These are phyloP conservation scores for Colletotrichum somersetense DNA, from an alignment of 2,329 filamentous ascomycete genomes.

Conservation along the genomic window DNA sequence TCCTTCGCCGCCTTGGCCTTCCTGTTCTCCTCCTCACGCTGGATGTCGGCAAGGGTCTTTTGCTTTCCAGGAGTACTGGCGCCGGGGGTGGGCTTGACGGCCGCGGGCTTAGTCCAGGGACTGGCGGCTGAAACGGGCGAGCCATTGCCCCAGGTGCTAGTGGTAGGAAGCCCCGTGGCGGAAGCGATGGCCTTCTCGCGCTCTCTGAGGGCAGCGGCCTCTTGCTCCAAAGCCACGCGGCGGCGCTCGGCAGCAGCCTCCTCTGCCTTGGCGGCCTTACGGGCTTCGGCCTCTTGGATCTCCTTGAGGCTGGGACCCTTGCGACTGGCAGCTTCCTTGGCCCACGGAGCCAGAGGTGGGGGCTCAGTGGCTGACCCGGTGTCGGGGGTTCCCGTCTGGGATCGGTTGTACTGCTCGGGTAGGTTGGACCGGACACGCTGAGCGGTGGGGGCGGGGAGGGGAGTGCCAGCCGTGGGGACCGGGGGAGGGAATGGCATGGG, in stretches of 20 bases:
- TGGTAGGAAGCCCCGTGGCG: conserved; percentile 84
- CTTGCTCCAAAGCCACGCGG: conserved; percentile 83
- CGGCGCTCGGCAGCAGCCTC: conserved; percentile 83
- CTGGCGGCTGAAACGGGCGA: conserved; percentile 75
- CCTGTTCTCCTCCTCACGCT: conserved; percentile 92
- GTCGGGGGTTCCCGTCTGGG: conserved; percentile 83
- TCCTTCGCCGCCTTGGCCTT: conserved; percentile 81
- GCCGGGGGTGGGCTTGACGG: conserved; percentile 55
- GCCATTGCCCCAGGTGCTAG: conserved; percentile 88
- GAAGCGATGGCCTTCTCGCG: conserved; percentile 70
- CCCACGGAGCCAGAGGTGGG: conserved; percentile 92
- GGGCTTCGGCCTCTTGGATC: conserved; percentile 95
- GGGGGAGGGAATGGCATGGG: conserved; percentile 82
- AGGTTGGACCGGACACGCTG: conserved; percentile 87
- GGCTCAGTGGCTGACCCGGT: conserved; percentile 59
- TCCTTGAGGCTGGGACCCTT: conserved; percentile 95
- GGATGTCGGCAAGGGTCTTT: conserved; percentile 95
- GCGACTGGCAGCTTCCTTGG: conserved; percentile 82
- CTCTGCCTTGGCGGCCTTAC: conserved; percentile 90
- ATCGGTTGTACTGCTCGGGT: conserved; percentile 78
- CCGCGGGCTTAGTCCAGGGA: conserved; percentile 76
- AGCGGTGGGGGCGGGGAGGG: conserved; percentile 88
- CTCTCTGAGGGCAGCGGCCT: conserved; percentile 71
- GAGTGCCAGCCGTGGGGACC: conserved; percentile 80
- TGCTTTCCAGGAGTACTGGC: conserved; percentile 62